These are phyloP conservation scores for Metarhizium album DNA, from an alignment of 2,329 filamentous ascomycete species.

Conservation along the genomic window DNA sequence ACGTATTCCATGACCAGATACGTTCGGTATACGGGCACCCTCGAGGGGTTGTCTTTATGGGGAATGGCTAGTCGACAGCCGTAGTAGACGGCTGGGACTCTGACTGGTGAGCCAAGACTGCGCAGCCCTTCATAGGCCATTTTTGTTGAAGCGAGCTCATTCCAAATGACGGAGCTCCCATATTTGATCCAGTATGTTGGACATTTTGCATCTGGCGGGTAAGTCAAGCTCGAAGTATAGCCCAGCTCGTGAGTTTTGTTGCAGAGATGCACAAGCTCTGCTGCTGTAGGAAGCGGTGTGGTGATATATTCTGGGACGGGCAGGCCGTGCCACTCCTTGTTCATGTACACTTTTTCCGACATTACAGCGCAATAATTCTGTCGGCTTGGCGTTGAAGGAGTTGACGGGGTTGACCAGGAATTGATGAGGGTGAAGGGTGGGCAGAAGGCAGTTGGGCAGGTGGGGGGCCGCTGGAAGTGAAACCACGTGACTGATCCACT, in stretches of 20 bases:
- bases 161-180: background rate
- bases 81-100: slow-evolving; percentile 1
- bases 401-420: background rate
- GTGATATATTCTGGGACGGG: background rate
- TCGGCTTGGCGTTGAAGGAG: background rate
- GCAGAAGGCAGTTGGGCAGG: no score
- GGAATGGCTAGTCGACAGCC: background rate
- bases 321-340: background rate
- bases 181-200: slow-evolving; percentile 3
- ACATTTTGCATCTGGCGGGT: background rate
- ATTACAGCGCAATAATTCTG: background rate
- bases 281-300: background rate
- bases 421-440: background rate
- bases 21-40: background rate
- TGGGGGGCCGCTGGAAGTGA: no score
- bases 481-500: no score
- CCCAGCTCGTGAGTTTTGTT: background rate
- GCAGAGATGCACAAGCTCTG: background rate
- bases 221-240: background rate
- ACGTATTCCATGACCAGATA: slow-evolving; percentile 7
- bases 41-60: background rate
- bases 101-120: background rate
- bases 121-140: slow-evolving; percentile 4
- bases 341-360: background rate
- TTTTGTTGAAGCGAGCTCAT: background rate